Evolutionary conservation across 2,329 filamentous ascomycete species (phyloP), one percentile per base, ranked within the genome.

Genomic region (Aspergillus melleus): DNA sequence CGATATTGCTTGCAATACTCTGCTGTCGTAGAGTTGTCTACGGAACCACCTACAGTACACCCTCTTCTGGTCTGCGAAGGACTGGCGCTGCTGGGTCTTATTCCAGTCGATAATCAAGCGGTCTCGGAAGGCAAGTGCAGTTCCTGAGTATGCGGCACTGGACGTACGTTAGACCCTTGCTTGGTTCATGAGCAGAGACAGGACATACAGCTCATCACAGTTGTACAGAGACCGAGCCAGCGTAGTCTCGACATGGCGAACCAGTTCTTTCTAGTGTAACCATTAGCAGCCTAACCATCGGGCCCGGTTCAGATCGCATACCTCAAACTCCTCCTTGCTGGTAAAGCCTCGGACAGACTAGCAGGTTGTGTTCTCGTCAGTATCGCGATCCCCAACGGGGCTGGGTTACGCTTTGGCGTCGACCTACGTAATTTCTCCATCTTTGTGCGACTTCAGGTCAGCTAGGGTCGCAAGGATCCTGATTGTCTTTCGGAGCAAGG

Each of bases 171-270:
- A 64, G 57, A 61, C 2, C 16, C 14, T n/a, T 20, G 22, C 14
- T n/a, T 20, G 24, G 20, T 36, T 20, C 51, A 16, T 52, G 20
- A 44, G n/a, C n/a, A n/a, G 3, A 49, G 16, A 5, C 9, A 20
- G 16, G 49, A 68, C 80, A 64, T 70, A 85, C 77, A 83, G 77
- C 79, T 99, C 95, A 81, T 99, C 93, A 79, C 95, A 99, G 79
- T 99, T 99, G 86, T 94, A 98, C 76, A 99, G 86, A 72, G 93
- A 97, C 62, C 95, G 91, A 63, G 95, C 95, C 62, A 99, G 84
- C 3, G 93, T 96, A 3, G 95, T 98, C 80, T 99, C 95, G 72
- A 99, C 91, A 81, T 99, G 95, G 66, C 89, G 89, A 65, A 99
- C 92, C 59, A 96, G 85, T 73, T 96, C 93, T 74, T 82, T 87